Conservation (phyloP, 73 alveolate species). For the Tetrahymena thermophila region DNA sequence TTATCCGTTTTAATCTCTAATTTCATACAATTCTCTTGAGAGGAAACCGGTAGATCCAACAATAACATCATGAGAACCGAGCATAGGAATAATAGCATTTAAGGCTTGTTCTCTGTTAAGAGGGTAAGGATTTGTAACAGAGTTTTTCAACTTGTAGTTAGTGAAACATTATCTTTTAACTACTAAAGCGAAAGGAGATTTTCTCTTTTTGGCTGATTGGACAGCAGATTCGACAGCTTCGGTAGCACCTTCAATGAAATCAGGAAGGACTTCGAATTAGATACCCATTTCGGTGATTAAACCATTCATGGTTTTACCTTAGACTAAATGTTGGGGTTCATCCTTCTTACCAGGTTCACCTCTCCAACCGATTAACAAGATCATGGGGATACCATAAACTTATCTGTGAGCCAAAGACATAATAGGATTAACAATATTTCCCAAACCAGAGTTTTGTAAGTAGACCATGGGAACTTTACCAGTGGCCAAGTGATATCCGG, state of each 20-base stretch:
- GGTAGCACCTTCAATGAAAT: constrained; percentile 75
- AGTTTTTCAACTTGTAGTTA: constrained; percentile 52
- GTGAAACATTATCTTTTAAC: constrained; percentile 74
- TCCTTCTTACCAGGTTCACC: constrained; percentile 94
- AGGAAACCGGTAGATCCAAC: constrained; percentile 86
- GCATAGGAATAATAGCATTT: constrained; percentile 27
- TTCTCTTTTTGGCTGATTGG: constrained; percentile 47
- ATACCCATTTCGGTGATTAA: constrained; percentile 73
- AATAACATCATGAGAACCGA: constrained; percentile 56
- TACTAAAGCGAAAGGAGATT: constrained; percentile 73
- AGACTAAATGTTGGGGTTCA: constrained; percentile 88
- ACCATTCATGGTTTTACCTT: constrained; percentile 74
- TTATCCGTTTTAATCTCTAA: constrained; percentile 54
- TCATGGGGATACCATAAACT: constrained; percentile 86
- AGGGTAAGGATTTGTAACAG: constrained; percentile 19
- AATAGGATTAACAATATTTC: constrained; percentile 85
- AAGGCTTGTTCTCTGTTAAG: constrained; percentile 66
- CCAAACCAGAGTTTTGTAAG: constrained; percentile 89
- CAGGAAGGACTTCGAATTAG: constrained; percentile 76
- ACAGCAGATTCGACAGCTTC: constrained; percentile 52
- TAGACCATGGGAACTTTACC: constrained; percentile 76
- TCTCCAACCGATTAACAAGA: constrained; percentile 91
- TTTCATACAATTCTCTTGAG: constrained; percentile 78
- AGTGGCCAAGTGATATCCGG: constrained; percentile 88
- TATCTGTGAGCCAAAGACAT: constrained; percentile 68